phyloP scores from a whole-genome alignment of 495 filamentous ascomycete species.

The Penicillium dipodomyicola region DNA sequence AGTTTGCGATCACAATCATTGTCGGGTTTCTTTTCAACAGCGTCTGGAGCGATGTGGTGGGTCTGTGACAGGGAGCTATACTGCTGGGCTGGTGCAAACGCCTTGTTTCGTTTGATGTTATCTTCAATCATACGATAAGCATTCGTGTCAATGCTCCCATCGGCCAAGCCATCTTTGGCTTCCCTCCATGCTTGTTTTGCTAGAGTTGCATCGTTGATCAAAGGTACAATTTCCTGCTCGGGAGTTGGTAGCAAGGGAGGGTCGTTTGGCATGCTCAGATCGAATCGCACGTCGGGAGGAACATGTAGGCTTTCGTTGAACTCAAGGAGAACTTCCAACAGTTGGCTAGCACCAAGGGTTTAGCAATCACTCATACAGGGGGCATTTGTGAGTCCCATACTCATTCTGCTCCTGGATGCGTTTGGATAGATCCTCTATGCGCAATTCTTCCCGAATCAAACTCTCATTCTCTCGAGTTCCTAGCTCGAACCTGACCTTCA shows the following conservation, averaged over 20 bases:
- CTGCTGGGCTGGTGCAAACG: slow-evolving; percentile 37
- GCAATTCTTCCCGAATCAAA: slow-evolving; percentile 73
- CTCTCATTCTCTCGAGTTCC: slow-evolving; percentile 76
- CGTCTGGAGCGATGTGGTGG: slow-evolving; percentile 28
- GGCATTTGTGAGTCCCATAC: slow-evolving; percentile 37
- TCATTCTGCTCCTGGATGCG: slow-evolving; percentile 86
- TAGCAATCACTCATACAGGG: slow-evolving; percentile 15
- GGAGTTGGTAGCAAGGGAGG: slow-evolving; percentile 37
- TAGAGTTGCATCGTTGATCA: slow-evolving; percentile 36
- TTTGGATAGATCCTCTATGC: slow-evolving; percentile 70
- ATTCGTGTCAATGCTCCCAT: slow-evolving; percentile 39
- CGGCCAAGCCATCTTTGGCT: slow-evolving; percentile 42
- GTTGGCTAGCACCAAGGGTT: slow-evolving; percentile 48
- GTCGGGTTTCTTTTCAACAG: slow-evolving; percentile 16
- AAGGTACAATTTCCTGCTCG: slow-evolving; percentile 40
- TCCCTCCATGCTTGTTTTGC: slow-evolving; percentile 44
- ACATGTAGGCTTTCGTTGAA: slow-evolving; percentile 78
- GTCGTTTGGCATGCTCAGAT: slow-evolving; percentile 48
- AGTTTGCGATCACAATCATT: slow-evolving; percentile 30
- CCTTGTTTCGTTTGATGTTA: slow-evolving; percentile 38
- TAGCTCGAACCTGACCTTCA: slow-evolving; percentile 80
- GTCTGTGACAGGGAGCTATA: slow-evolving; percentile 35
- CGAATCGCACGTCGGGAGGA: slow-evolving; percentile 68
- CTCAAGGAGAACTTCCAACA: slow-evolving; percentile 82
- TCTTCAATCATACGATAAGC: slow-evolving; percentile 42